Base-by-base conservation (phyloP, 1,284 basidiomycete genomes). In the Hypsizygus ulmarius region DNA sequence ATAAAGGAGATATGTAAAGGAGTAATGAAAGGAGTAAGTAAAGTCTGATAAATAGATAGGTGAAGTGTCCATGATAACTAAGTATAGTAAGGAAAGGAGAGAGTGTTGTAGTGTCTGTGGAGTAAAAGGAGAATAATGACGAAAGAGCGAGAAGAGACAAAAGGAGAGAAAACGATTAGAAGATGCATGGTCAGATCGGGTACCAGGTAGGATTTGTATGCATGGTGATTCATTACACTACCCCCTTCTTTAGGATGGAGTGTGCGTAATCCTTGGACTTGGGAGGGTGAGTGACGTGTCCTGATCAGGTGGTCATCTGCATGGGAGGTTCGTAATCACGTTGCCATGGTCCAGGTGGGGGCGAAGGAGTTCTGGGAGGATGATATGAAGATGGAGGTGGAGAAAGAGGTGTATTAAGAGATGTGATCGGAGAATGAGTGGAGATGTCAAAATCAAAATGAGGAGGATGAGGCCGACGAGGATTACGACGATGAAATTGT, bases 401-500 rank as follows among this genome's bases (percentile, higher is more conserved):
- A 30, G n/a, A 1, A 8, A 32, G 29, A 2, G 6, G 40, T 14
- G 14, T 19, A 3, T 4, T 42, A 6, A 42, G 29, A 8, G 27
- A 14, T 9, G 32, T 19, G 30, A 35, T 43, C 5, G 41, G 15
- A 6, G 19, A 11, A 21, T 11, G 41, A 14, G n/a, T 19, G 6
- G 39, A 28, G 10, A 4, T 4, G 15, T 34, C 15, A 19, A 46
- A 35, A 9, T 12, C 9, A 25, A 46, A 45, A 6, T 18, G 15
- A 11, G 43, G 15, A 21, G 46, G 46, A 43, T 43, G 46, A 11
- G 28, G 46, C 14, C 29, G 11, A 1, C 3, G n/a, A 3, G 63
- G 53, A 37, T 66, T 58, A 25, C 54, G 57, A 12, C 59, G 53
- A 48, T 66, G 66, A 39, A 62, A 68, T 5, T 50, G 38, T 1